Percentiles rank a stretch among this genome's conserved stretches.
Evolutionary conservation across 2,329 filamentous ascomycete species (phyloP).

Genomic region (Zymoseptoria ardabiliae): DNA sequence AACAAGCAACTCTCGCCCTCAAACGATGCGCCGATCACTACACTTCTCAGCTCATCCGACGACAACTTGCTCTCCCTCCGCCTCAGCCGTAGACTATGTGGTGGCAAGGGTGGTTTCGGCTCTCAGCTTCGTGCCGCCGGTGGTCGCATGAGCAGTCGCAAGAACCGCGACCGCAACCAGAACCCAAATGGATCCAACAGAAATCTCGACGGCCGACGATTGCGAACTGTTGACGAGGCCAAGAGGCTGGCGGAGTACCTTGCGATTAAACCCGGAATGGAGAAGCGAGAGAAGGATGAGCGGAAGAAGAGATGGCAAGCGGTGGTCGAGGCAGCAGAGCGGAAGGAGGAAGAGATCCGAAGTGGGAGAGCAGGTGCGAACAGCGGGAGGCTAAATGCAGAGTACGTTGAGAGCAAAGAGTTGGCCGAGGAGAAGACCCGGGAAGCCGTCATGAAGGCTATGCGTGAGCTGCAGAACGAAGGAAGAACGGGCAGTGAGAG

Average conservation of each 20-base stretch:
- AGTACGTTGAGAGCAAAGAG: slow-evolving; percentile 94
- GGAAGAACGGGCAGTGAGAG: slow-evolving; percentile 34
- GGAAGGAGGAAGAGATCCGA: slow-evolving; percentile 73
- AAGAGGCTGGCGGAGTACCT: slow-evolving; percentile 93
- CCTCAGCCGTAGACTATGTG: slow-evolving; percentile 69
- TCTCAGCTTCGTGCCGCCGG: slow-evolving; percentile 94
- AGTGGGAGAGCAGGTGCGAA: slow-evolving; percentile 56
- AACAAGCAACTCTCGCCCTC: slow-evolving; percentile 60
- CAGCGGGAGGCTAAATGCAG: slow-evolving; percentile 63
- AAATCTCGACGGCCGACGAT: slow-evolving; percentile 81
- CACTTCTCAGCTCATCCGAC: slow-evolving; percentile 47
- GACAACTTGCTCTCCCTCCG: slow-evolving; percentile 71
- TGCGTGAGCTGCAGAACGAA: slow-evolving; percentile 51
- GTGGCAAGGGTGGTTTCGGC: slow-evolving; percentile 96
- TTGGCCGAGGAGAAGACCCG: slow-evolving; percentile 78
- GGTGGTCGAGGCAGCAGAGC: slow-evolving; percentile 77
- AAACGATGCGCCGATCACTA: slow-evolving; percentile 51
- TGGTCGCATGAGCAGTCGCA: slow-evolving; percentile 94
- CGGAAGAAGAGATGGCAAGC: slow-evolving; percentile 78
- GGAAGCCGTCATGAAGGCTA: slow-evolving; percentile 63
- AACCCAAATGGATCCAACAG: slow-evolving; percentile 76
- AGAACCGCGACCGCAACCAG: slow-evolving; percentile 70
- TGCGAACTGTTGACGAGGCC: slow-evolving; percentile 89
- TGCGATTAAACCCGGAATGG: slow-evolving; percentile 95
- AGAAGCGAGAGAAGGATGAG: slow-evolving; percentile 83